Percentiles rank a stretch among this genome's conserved stretches.
Evolutionary conservation across 495 filamentous ascomycete genomes (phyloP).

Genomic region (Penicilliopsis zonata): DNA sequence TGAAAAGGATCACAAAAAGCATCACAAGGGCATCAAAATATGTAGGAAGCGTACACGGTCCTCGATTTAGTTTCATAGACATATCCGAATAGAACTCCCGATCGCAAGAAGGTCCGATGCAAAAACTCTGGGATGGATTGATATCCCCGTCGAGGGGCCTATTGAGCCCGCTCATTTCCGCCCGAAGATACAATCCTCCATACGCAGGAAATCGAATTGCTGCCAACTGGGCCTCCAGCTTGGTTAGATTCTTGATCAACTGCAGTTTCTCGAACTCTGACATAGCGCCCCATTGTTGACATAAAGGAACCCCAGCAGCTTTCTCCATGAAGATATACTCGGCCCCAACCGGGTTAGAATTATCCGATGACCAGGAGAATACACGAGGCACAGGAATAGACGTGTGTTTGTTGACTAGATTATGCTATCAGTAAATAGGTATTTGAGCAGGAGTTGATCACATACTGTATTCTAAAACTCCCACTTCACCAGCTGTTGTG

Average conservation of each 20-base stretch:
- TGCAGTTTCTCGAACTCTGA: constrained; percentile 2
- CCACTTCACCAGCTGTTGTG: constrained; percentile 25
- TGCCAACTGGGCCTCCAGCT: constrained; percentile 8
- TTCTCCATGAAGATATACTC: constrained; percentile 21
- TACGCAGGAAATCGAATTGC: constrained; percentile 7
- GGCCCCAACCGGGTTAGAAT: constrained; percentile 10
- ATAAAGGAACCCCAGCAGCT: constrained; percentile 13
- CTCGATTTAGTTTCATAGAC: constrained; percentile 5
- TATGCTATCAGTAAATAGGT: too few relatives aligned
- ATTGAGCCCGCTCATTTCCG: constrained; percentile 5
- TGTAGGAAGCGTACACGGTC: constrained; percentile 12
- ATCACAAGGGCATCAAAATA: too few relatives aligned
- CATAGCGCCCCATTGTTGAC: constrained; percentile 10
- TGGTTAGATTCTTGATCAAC: constrained; percentile 10
- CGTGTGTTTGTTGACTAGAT: constrained; percentile 18
- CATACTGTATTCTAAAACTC: constrained; percentile 22
- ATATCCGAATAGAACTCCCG: constrained; percentile 8
- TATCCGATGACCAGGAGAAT: constrained; percentile 12
- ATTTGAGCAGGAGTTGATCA: constrained; percentile 1
- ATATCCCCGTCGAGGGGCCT: constrained; percentile 7
- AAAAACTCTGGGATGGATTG: constrained; percentile 10
- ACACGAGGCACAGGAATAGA: constrained; percentile 15
- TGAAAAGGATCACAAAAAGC: background rate
- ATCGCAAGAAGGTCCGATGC: constrained; percentile 14
- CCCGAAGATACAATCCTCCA: constrained; percentile 16